Conservation (phyloP, 192 early-diverging fungal species). For the Coemansia reversa region DNA sequence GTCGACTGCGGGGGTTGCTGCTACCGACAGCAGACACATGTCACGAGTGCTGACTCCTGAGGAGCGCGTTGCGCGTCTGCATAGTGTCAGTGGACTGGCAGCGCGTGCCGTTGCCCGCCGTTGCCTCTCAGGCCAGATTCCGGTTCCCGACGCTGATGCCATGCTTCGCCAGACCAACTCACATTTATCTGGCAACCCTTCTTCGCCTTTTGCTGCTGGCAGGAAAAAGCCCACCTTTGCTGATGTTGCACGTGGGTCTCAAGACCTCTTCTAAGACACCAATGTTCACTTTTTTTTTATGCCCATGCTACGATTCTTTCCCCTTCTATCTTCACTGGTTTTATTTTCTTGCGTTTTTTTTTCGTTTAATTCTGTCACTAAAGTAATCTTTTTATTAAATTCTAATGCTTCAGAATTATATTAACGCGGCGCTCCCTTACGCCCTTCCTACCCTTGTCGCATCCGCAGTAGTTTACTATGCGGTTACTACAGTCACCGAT, state of each 20-base stretch:
- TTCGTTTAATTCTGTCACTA: not conserved
- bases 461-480: constrained; percentile 12
- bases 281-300: constrained; percentile 3
- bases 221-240: constrained; percentile 45
- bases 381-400: not conserved
- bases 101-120: constrained; percentile 50
- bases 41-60: constrained; percentile 41
- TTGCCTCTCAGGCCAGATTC: constrained; percentile 50
- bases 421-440: constrained; percentile 10
- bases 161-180: constrained; percentile 26
- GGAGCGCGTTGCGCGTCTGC: constrained; percentile 47
- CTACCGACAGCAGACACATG: no score
- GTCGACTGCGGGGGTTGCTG: no score
- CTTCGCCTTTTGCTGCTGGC: not conserved
- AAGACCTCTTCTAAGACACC: constrained; percentile 8
- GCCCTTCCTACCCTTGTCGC: constrained; percentile 29
- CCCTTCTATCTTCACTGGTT: constrained; percentile 7
- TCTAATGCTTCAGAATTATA: constrained; percentile 11
- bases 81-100: constrained; percentile 51
- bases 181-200: constrained; percentile 3
- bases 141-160: constrained; percentile 23
- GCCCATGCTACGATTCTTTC: not conserved
- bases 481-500: not conserved
- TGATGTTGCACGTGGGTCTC: constrained; percentile 35
- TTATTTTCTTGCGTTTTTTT: constrained; percentile 2